phyloP scores from a whole-genome alignment of 805 yeast genomes.

The Candida piceae region DNA sequence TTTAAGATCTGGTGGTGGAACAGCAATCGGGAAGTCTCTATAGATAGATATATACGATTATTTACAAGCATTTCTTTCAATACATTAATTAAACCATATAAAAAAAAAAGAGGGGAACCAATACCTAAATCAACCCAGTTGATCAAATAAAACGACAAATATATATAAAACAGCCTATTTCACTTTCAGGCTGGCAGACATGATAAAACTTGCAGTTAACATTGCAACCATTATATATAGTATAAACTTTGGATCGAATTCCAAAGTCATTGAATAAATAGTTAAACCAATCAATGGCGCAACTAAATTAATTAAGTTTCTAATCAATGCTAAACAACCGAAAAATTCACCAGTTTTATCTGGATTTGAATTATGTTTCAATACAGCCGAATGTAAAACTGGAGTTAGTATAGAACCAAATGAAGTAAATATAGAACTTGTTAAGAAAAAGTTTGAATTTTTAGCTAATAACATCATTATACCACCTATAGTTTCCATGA shows the following conservation, averaged over 20 bases:
- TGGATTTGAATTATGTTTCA: conserved; percentile 53
- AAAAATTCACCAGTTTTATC: conserved; percentile 64
- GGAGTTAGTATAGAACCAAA: conserved; percentile 53
- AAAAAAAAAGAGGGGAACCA: too few species aligned
- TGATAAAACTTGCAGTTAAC: background rate
- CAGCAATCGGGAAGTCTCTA: background rate
- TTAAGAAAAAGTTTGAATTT: conserved; percentile 27
- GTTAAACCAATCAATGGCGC: conserved; percentile 45
- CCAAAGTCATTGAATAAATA: conserved; percentile 42
- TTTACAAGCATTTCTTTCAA: too few species aligned
- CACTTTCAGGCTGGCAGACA: conserved; percentile 3
- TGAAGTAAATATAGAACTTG: conserved; percentile 35
- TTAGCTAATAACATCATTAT: conserved; percentile 30
- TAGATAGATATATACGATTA: background rate
- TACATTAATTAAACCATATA: too few species aligned
- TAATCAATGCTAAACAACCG: conserved; percentile 61
- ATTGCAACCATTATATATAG: conserved; percentile 22
- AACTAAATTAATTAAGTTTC: conserved; percentile 42
- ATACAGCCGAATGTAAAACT: conserved; percentile 50
- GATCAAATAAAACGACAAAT: too few species aligned
- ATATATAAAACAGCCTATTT: background rate
- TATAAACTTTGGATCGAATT: conserved; percentile 33
- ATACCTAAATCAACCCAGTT: too few species aligned
- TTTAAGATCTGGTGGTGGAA: conserved; percentile 9
- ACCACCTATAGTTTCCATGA: conserved; percentile 36